These are phyloP conservation scores for Xylaria scruposa DNA, from an alignment of 495 filamentous ascomycete genomes.

Conservation along the genomic window DNA sequence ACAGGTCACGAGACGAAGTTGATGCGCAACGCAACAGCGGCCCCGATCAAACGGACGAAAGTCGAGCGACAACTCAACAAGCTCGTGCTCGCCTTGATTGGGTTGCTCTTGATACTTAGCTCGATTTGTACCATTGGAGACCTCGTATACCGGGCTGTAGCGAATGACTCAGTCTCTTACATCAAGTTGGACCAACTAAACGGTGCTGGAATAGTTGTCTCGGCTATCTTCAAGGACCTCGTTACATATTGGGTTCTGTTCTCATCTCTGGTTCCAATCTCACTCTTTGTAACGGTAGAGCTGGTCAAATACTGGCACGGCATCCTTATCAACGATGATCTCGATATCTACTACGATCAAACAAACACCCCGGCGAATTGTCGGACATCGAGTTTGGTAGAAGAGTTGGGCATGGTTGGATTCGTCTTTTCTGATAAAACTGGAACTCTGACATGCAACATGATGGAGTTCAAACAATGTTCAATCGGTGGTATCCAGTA, in stretches of 20 bases:
- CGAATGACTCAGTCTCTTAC: conserved; percentile 67
- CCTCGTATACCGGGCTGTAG: conserved; percentile 73
- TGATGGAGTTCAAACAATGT: conserved; percentile 98
- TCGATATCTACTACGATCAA: conserved; percentile 97
- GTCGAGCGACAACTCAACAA: conserved; percentile 93
- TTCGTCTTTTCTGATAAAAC: conserved; percentile 99
- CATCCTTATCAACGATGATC: conserved; percentile 94
- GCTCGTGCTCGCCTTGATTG: conserved; percentile 88
- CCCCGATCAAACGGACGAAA: conserved; percentile 95
- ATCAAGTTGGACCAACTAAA: conserved; percentile 64
- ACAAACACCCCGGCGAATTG: conserved; percentile 96
- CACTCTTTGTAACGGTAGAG: conserved; percentile 96
- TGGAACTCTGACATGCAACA: conserved; percentile 97
- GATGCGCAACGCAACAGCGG: conserved; percentile 97
- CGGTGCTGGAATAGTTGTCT: conserved; percentile 60
- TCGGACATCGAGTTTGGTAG: conserved; percentile 93
- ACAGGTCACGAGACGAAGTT: conserved; percentile 99
- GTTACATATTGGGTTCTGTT: conserved; percentile 99
- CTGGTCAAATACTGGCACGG: conserved; percentile 97
- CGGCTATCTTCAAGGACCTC: conserved; percentile 91
- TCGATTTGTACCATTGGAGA: conserved; percentile 91
- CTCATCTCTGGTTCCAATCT: conserved; percentile 95
- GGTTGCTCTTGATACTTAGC: conserved; percentile 82
- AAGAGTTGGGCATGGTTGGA: conserved; percentile 97
- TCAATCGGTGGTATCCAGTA: conserved; percentile 94